Evolutionary conservation across 176 grass and related monocot species (phyloP), one percentile per base, ranked within the genome.

Genomic region (Bromus sterilis): DNA sequence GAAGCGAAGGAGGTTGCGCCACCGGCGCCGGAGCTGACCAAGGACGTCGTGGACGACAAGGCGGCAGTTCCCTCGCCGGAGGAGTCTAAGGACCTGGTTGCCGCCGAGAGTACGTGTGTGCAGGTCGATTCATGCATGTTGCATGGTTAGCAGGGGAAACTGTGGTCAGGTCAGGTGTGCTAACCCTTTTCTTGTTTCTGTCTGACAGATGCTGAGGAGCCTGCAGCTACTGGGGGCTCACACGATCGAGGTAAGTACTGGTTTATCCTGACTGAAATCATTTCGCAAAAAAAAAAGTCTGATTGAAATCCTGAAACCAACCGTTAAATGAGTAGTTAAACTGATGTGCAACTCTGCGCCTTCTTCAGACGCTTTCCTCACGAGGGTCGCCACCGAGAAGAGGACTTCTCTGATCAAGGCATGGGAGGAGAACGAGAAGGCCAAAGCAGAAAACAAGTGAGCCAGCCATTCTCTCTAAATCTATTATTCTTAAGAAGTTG

Each of bases 391-490:
- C 12, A 81, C 58, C n/a, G 78, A 91, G 42, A 89, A 92, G 67
- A 87, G 56, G 72, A 80, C 80, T 3, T 87, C 84, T 13, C 34
- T 94, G 67, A 89, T 94, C 76, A 89, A 61, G 31, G 93, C 93
- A 1, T 94, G 93, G 93, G 93, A 94, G 75, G 93, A 94, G 68
- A 92, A 41, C 62, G 87, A 92, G 80, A 94, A 80, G 84, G 87
- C 93, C 75, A 94, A 92, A 76, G 84, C 63, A 35, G 82, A 94
- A 20, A 92, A 92, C 86, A 87, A 62, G 87, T 89, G 53, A 82
- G 77, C 32, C 20, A 11, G 1, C 4, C 21, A 1, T 49, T 74
- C 33, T 71, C 20, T 56, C 35, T 10, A 21, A 53, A n/a, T n/a
- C n/a, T n/a, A n/a, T n/a, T n/a, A n/a, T n/a, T n/a, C n/a, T n/a